These are phyloP conservation scores for Boeremia exigua DNA, from an alignment of 2,329 filamentous ascomycete genomes.

Conservation along the genomic window DNA sequence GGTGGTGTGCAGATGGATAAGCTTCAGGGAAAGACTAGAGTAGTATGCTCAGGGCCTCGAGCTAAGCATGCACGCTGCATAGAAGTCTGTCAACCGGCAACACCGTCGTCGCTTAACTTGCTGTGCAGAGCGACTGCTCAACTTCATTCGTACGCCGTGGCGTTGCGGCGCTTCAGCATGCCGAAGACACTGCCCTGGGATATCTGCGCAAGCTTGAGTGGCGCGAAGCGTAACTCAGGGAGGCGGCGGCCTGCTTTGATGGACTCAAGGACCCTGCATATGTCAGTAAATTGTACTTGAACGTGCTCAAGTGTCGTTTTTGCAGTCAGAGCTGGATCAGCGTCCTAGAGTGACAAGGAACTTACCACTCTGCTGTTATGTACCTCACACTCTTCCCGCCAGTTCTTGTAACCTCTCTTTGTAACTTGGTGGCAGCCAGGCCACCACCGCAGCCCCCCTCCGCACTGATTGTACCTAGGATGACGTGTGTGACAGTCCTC, in stretches of 20 bases:
- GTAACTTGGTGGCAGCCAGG: constrained; percentile 76
- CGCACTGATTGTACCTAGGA: constrained; percentile 63
- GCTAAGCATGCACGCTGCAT: constrained; percentile 7
- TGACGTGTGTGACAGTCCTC: constrained; percentile 81
- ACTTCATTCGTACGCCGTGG: constrained; percentile 17
- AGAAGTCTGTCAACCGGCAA: not conserved
- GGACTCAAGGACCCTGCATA: constrained; percentile 77
- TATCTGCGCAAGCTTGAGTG: constrained; percentile 36
- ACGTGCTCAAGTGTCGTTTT: not conserved
- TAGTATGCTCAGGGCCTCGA: not conserved
- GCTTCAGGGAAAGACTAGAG: not conserved
- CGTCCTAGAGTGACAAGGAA: not conserved
- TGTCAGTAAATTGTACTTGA: constrained; percentile 18
- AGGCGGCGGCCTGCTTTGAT: constrained; percentile 76
- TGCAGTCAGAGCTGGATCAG: not conserved
- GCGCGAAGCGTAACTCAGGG: constrained; percentile 73
- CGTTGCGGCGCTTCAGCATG: constrained; percentile 16
- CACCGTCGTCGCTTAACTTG: constrained; percentile 3
- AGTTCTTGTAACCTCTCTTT: constrained; percentile 75
- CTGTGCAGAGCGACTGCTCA: not conserved
- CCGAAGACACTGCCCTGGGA: constrained; percentile 34
- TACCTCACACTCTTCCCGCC: constrained; percentile 77
- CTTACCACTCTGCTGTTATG: constrained; percentile 77
- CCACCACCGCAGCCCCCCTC: constrained; percentile 71
- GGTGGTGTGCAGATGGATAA: not conserved